Percentiles rank a stretch among this genome's conserved stretches.
Evolutionary conservation across 2,329 filamentous ascomycete species (phyloP).

Genomic region (Aspergillus tubingensis): DNA sequence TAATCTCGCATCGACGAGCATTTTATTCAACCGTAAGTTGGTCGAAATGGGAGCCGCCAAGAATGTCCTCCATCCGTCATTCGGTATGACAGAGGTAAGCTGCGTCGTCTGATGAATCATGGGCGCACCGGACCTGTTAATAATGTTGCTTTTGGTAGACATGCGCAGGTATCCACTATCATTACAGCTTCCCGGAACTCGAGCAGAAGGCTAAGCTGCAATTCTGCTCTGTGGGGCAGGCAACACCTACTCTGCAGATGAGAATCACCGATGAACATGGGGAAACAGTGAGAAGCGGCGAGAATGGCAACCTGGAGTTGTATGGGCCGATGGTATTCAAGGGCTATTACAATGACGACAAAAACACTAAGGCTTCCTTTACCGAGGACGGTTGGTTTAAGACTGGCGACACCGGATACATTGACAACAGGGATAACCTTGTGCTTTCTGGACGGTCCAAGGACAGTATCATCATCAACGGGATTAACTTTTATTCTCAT

Average conservation of each 20-base stretch:
- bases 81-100: constrained; percentile 45
- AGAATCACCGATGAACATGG: not conserved
- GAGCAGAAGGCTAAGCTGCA: constrained; percentile 30
- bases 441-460: not conserved
- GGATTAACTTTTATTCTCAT: constrained; percentile 2
- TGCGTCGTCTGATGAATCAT: not conserved
- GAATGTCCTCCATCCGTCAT: constrained; percentile 40
- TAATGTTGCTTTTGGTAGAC: constrained; percentile 28
- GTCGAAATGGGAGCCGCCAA: constrained; percentile 36
- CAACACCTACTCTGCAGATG: not conserved
- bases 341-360: constrained; percentile 3
- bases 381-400: constrained; percentile 4
- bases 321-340: constrained; percentile 3
- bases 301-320: constrained; percentile 1
- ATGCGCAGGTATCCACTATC: constrained; percentile 53
- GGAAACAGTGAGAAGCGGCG: not conserved
- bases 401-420: constrained; percentile 2
- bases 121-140: not conserved
- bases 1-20: constrained; percentile 35
- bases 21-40: constrained; percentile 37
- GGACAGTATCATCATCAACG: constrained; percentile 7
- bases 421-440: constrained; percentile 3
- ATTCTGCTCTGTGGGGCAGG: not conserved
- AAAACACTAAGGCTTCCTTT: not conserved
- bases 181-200: constrained; percentile 42